Evolutionary conservation across 2,329 filamentous ascomycete genomes (phyloP).

Genomic region (Aschersonia sp.): DNA sequence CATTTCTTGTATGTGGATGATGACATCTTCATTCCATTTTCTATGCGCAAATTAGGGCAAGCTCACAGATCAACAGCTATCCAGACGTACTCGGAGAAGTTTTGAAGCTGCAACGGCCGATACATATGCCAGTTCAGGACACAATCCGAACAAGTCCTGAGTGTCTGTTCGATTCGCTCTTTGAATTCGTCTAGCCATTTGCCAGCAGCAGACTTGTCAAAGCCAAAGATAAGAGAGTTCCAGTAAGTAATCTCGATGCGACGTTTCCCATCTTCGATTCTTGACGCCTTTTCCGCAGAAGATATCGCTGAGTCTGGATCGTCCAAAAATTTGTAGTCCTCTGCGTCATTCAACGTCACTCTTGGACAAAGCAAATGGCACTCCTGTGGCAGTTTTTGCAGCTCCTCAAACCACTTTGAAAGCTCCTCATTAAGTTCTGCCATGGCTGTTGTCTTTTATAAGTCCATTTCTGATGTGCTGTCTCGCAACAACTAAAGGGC

Average conservation of each 20-base stretch:
- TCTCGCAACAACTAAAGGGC: neutral
- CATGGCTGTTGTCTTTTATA: conserved; percentile 14
- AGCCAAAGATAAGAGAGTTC: conserved; percentile 55
- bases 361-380: conserved; percentile 57
- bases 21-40: conserved; percentile 33
- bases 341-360: conserved; percentile 44
- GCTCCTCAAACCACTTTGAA: conserved; percentile 26
- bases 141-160: conserved; percentile 55
- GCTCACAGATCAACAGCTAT: neutral
- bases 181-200: conserved; percentile 47
- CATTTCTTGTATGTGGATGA: conserved; percentile 37
- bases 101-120: conserved; percentile 46
- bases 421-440: conserved; percentile 24
- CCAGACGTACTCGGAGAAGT: conserved; percentile 41
- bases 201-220: conserved; percentile 44
- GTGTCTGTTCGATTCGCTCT: conserved; percentile 37
- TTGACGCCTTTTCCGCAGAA: conserved; percentile 31
- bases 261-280: conserved; percentile 38
- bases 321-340: conserved; percentile 40
- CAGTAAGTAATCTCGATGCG: conserved; percentile 50
- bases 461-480: conserved; percentile 2
- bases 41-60: conserved; percentile 13
- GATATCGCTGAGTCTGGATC: conserved; percentile 35
- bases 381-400: conserved; percentile 27
- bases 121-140: conserved; percentile 61